Conservation (phyloP, 805 yeast genomes). For the Maudiozyma barnettii region DNA sequence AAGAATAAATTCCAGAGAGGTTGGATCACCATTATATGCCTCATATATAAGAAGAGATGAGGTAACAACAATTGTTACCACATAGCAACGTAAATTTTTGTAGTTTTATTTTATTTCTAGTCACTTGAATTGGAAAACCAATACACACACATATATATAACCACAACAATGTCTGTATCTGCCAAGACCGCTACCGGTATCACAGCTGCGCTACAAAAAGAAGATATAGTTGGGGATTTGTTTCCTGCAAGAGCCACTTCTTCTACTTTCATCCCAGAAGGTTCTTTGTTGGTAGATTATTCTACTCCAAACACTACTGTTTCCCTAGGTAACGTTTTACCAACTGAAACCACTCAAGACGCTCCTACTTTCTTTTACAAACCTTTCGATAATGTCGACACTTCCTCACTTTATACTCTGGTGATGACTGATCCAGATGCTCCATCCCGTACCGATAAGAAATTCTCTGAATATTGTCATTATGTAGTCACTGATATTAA, state of each 20-base stretch:
- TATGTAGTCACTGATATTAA: constrained; percentile 48
- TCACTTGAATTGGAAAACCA: too few relatives aligned
- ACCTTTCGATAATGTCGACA: constrained; percentile 25
- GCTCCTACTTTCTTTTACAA: constrained; percentile 61
- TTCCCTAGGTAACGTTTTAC: constrained; percentile 67
- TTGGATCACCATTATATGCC: too few relatives aligned
- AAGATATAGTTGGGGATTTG: constrained; percentile 24
- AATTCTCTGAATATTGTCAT: constrained; percentile 76
- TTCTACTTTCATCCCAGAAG: constrained; percentile 17
- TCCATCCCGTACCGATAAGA: constrained; percentile 64
- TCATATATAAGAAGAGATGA: background rate
- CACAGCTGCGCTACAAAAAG: constrained; percentile 18
- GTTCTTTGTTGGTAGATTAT: constrained; percentile 24
- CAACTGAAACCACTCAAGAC: constrained; percentile 56
- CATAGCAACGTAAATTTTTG: too few relatives aligned
- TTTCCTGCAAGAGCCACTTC: constrained; percentile 10
- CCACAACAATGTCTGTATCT: constrained; percentile 4
- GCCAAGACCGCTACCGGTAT: constrained; percentile 13
- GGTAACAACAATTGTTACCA: background rate
- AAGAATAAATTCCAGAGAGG: too few relatives aligned
- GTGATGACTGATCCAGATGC: constrained; percentile 89
- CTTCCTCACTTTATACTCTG: constrained; percentile 42
- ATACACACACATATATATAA: background rate
- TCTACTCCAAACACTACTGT: constrained; percentile 32
- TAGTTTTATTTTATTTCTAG: too few relatives aligned